phyloP scores from a whole-genome alignment of 768 basidiomycete species.

The Tricholomella constricta region DNA sequence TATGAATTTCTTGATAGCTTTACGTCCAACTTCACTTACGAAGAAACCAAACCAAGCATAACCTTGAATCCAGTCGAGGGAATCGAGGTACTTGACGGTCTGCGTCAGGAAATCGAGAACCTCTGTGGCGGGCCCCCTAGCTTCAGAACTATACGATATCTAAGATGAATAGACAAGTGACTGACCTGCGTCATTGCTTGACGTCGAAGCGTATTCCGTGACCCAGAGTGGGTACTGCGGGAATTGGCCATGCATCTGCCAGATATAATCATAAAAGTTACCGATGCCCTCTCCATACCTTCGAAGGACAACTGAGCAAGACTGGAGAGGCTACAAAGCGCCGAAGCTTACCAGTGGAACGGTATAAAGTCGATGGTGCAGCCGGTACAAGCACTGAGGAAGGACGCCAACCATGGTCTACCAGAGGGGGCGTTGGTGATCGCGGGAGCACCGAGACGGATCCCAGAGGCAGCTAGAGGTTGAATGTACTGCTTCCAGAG shows the following conservation, averaged over 20 bases:
- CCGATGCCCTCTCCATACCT: conserved; percentile 35
- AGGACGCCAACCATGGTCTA: conserved; percentile 33
- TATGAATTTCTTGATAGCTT: background rate
- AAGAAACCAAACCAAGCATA: conserved; percentile 51
- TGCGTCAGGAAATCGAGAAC: conserved; percentile 43
- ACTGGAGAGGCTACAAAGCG: background rate
- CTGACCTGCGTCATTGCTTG: conserved; percentile 18
- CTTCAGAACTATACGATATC: background rate
- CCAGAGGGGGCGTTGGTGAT: conserved; percentile 34
- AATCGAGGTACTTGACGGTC: conserved; percentile 43
- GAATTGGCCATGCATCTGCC: conserved; percentile 33
- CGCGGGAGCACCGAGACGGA: conserved; percentile 38
- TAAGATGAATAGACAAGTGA: background rate
- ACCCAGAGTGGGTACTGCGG: conserved; percentile 36
- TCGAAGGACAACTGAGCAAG: background rate
- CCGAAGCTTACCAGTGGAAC: conserved; percentile 34
- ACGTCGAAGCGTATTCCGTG: conserved; percentile 32
- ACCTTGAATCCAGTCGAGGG: conserved; percentile 43
- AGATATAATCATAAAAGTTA: conserved; percentile 36
- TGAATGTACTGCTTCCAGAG: conserved; percentile 40
- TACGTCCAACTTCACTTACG: conserved; percentile 11
- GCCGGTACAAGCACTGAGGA: conserved; percentile 35
- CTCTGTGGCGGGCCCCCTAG: conserved; percentile 21
- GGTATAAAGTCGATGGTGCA: conserved; percentile 39
- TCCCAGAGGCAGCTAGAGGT: conserved; percentile 30